phyloP scores from a whole-genome alignment of 2,329 filamentous ascomycete genomes.

The Dryadomyces quercus-mongolicae region DNA sequence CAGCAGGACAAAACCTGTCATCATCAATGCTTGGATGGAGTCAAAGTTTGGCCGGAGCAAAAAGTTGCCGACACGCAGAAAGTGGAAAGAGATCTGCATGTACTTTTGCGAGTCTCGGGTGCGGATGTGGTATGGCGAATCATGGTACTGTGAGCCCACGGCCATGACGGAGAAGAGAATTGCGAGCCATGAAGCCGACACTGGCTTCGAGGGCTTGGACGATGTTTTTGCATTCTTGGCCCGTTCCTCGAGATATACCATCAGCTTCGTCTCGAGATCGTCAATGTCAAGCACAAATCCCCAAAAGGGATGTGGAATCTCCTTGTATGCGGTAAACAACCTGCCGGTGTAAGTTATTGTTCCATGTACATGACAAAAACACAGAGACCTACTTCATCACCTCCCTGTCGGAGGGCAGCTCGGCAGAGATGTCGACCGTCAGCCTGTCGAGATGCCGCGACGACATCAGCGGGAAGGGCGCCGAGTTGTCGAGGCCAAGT shows the following conservation, averaged over 20 bases:
- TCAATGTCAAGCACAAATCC: slow-evolving; percentile 55
- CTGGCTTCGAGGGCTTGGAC: slow-evolving; percentile 32
- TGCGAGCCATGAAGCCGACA: slow-evolving; percentile 54
- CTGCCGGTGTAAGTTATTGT: slow-evolving; percentile 20
- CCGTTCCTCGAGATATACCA: slow-evolving; percentile 53
- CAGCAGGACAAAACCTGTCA: slow-evolving; percentile 50
- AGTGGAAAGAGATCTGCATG: slow-evolving; percentile 53
- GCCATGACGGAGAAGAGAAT: slow-evolving; percentile 54
- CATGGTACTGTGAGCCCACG: slow-evolving; percentile 54
- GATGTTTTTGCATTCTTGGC: slow-evolving; percentile 40
- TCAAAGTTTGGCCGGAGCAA: slow-evolving; percentile 51
- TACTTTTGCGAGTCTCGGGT: slow-evolving; percentile 48
- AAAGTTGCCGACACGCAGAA: slow-evolving; percentile 51
- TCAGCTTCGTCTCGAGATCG: slow-evolving; percentile 50
- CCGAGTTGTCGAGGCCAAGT: slow-evolving; percentile 51
- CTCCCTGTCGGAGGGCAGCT: slow-evolving; percentile 52
- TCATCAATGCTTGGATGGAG: slow-evolving; percentile 50
- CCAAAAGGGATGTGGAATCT: slow-evolving; percentile 57
- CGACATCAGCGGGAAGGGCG: slow-evolving; percentile 57
- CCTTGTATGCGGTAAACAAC: slow-evolving; percentile 53
- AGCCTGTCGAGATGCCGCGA: slow-evolving; percentile 46
- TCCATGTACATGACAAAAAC: neutral
- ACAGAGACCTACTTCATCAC: slow-evolving; percentile 47
- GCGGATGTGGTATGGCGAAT: slow-evolving; percentile 49
- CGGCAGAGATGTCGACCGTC: slow-evolving; percentile 46